phyloP scores from a whole-genome alignment of 805 yeast species.

The Candida lessepsii region DNA sequence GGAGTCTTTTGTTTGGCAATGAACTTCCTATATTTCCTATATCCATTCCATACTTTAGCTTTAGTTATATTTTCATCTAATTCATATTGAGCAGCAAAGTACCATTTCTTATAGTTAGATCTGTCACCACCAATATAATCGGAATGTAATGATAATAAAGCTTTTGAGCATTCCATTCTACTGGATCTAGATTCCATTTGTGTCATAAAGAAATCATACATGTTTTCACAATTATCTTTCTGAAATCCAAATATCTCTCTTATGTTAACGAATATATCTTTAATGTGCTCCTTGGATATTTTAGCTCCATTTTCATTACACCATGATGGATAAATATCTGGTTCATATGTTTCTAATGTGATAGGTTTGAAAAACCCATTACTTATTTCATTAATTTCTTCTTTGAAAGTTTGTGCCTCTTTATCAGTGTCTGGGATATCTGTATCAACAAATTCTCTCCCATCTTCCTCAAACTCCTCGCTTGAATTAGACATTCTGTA shows the following conservation, averaged over 20 bases:
- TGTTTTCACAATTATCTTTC: conserved; percentile 69
- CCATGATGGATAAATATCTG: conserved; percentile 20
- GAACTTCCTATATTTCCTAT: conserved; percentile 13
- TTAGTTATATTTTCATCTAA: conserved; percentile 44
- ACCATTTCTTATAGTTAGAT: conserved; percentile 90
- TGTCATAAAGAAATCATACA: conserved; percentile 76
- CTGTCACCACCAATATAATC: conserved; percentile 91
- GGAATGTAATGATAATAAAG: conserved; percentile 75
- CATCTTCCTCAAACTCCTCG: not conserved
- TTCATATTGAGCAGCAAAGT: conserved; percentile 79
- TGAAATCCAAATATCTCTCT: conserved; percentile 81
- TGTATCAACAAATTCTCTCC: not conserved
- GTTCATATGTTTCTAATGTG: conserved; percentile 2
- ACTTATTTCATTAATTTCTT: not conserved
- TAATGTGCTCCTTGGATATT: conserved; percentile 48
- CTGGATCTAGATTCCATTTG: conserved; percentile 86
- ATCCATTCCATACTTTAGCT: conserved; percentile 21
- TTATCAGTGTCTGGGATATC: not conserved
- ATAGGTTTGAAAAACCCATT: conserved; percentile 6
- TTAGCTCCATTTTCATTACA: conserved; percentile 25
- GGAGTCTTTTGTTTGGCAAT: conserved; percentile 41
- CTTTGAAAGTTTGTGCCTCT: not conserved
- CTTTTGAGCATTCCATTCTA: conserved; percentile 68
- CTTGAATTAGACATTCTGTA: conserved; percentile 1
- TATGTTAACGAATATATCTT: conserved; percentile 55